These are phyloP conservation scores for Dictyostelium purpureum DNA, from an alignment of 78 protist species.

Conservation along the genomic window DNA sequence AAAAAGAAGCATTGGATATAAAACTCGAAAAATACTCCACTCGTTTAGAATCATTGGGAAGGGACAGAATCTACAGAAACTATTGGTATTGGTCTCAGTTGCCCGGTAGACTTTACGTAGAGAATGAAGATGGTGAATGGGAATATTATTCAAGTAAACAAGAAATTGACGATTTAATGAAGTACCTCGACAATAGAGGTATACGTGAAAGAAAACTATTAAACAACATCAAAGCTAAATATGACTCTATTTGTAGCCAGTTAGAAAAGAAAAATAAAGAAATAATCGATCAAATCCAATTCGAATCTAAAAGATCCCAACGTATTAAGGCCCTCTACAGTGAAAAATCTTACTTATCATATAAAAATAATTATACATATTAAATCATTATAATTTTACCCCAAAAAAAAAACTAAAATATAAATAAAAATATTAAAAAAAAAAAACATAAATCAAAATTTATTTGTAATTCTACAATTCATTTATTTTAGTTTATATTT, in stretches of 20 bases:
- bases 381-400: not conserved
- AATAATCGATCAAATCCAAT: conserved; percentile 10
- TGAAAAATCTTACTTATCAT: conserved; percentile 9
- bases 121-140: conserved; percentile 40
- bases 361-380: conserved; percentile 13
- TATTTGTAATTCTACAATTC: too few relatives aligned
- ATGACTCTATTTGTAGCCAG: not conserved
- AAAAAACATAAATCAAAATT: too few relatives aligned
- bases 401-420: too few relatives aligned
- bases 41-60: conserved; percentile 38
- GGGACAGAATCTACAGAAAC: conserved; percentile 35
- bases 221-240: conserved; percentile 11
- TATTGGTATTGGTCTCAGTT: conserved; percentile 76
- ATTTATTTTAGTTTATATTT: too few relatives aligned
- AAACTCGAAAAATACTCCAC: conserved; percentile 40
- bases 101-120: conserved; percentile 49
- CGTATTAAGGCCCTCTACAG: conserved; percentile 40
- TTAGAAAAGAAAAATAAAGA: conserved; percentile 10
- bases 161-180: conserved; percentile 51
- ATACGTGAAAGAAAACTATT: conserved; percentile 47
- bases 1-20: conserved; percentile 26
- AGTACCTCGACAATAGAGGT: conserved; percentile 55
- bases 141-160: conserved; percentile 13
- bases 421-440: too few relatives aligned
- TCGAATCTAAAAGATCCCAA: conserved; percentile 48